phyloP scores from a whole-genome alignment of 108 stramenopile genomes.

The Cyclotella cryptica region DNA sequence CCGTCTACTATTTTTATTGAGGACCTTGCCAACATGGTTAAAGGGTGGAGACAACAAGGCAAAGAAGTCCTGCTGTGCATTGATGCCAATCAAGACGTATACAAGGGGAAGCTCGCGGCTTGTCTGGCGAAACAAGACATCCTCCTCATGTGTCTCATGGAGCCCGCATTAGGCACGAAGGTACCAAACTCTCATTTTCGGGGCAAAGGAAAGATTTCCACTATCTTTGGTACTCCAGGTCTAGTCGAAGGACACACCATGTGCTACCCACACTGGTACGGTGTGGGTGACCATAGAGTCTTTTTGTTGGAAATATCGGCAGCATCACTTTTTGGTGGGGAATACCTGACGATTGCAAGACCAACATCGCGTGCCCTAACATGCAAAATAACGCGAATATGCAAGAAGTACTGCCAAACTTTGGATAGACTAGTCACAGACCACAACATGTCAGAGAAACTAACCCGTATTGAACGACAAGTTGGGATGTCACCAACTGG shows the following conservation, averaged over 20 bases:
- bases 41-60: background rate
- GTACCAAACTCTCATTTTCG: too few relatives aligned
- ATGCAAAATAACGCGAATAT: background rate
- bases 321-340: too few relatives aligned
- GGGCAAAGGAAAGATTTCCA: too few relatives aligned
- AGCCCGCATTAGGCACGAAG: too few relatives aligned
- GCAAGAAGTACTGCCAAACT: background rate
- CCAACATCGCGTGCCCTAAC: too few relatives aligned
- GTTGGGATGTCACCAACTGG: too few relatives aligned
- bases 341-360: too few relatives aligned
- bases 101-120: too few relatives aligned
- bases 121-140: background rate
- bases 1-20: too few relatives aligned
- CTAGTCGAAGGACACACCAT: too few relatives aligned
- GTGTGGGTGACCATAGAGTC: background rate
- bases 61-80: background rate
- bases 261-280: too few relatives aligned
- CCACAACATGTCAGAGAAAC: background rate
- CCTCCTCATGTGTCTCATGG: background rate
- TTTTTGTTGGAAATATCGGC: too few relatives aligned
- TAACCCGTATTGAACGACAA: background rate
- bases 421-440: background rate
- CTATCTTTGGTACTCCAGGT: background rate
- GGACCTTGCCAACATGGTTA: background rate
- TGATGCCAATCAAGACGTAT: conserved; percentile 1